phyloP scores from a whole-genome alignment of 2,329 filamentous ascomycete species.

The Plenodomus lindquistii region DNA sequence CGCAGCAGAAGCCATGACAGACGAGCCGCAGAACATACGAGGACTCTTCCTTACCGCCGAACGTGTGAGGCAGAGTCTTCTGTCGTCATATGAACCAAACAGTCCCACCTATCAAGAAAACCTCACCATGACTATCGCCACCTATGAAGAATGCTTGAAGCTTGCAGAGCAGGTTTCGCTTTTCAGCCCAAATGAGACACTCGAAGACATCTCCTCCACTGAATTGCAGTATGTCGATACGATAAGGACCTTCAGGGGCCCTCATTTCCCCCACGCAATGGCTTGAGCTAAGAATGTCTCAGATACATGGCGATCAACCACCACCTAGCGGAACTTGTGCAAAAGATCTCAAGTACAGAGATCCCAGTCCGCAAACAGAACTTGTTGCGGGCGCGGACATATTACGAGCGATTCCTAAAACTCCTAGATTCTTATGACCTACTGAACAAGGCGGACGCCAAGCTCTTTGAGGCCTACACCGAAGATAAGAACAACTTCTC shows the following conservation, averaged over 20 bases:
- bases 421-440: conserved; percentile 79
- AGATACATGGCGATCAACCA: conserved; percentile 78
- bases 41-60: conserved; percentile 61
- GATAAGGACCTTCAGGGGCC: background rate
- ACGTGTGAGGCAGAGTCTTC: conserved; percentile 59
- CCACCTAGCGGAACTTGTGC: conserved; percentile 77
- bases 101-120: conserved; percentile 68
- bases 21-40: conserved; percentile 58
- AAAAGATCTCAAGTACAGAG: conserved; percentile 66
- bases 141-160: conserved; percentile 73
- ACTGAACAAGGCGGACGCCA: conserved; percentile 65
- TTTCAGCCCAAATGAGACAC: conserved; percentile 86
- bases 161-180: conserved; percentile 73
- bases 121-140: conserved; percentile 67
- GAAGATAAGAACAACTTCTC: conserved; percentile 75
- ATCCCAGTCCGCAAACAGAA: conserved; percentile 57
- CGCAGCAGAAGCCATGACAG: conserved; percentile 37
- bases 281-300: background rate
- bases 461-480: conserved; percentile 72
- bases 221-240: conserved; percentile 68
- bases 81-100: conserved; percentile 66
- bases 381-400: conserved; percentile 66
- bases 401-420: conserved; percentile 79
- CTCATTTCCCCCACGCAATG: background rate
- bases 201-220: conserved; percentile 85